These are phyloP conservation scores for Hydrangea macrophylla DNA, from an alignment of 148 eudicot species.

Conservation along the genomic window DNA sequence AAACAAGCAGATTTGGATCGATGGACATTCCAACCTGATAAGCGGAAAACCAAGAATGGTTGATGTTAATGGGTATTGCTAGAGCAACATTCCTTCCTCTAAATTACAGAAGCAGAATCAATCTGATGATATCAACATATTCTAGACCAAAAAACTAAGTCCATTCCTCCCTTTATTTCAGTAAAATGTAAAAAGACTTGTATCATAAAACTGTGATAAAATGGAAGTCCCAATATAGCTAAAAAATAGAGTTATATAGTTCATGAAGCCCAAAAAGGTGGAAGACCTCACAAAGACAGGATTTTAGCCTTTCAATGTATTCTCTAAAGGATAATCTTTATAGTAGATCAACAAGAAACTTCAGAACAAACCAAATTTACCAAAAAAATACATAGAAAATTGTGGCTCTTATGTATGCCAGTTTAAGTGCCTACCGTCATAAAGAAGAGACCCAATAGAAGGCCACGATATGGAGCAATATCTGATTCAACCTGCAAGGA, in stretches of 20 bases:
- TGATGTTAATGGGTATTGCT: conserved; percentile 3
- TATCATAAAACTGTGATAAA: too few relatives aligned
- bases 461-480: conserved; percentile 99
- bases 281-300: background rate
- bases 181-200: too few relatives aligned
- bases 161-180: too few relatives aligned
- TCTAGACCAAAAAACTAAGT: background rate
- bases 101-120: background rate
- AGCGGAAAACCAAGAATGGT: conserved; percentile 21
- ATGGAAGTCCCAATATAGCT: too few relatives aligned
- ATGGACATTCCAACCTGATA: conserved; percentile 99
- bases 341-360: background rate
- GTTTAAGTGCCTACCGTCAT: conserved; percentile 66
- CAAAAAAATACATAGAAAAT: background rate
- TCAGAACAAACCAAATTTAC: conserved; percentile 7
- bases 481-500: conserved; percentile 98
- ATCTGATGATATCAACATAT: background rate
- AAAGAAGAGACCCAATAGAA: conserved; percentile 93
- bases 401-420: background rate
- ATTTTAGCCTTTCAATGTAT: background rate
- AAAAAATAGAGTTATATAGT: too few relatives aligned
- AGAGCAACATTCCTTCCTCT: conserved; percentile 1
- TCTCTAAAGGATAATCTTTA: background rate
- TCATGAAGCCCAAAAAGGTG: background rate
- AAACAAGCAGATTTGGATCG: conserved; percentile 87